Evolutionary conservation across 768 basidiomycete species (phyloP), one percentile per base, ranked within the genome.

Genomic region (Pseudohyphozyma bogoriensis): DNA sequence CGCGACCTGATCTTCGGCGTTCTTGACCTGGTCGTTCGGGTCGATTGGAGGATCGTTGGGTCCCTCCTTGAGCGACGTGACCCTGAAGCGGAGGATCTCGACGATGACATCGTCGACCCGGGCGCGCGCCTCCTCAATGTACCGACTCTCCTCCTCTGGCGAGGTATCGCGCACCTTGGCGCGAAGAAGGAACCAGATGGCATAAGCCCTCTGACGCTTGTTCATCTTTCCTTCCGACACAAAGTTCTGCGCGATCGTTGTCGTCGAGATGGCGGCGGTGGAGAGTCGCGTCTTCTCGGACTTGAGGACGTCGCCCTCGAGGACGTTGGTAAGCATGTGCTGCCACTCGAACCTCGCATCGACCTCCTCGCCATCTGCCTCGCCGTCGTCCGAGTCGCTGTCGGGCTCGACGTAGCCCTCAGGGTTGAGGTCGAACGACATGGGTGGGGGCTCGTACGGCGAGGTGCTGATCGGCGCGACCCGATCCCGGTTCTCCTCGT

Each of bases 211-310:
- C 60, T 71, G 64, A 66, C 75, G 45, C 3, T 58, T 58, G 32
- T 55, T 55, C 35, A 46, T 55, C 13, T 33, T 55, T 37, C 60
- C 66, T n/a, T 45, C 56, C 18, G 51, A 26, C 11, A n/a, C 47
- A 54, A 63, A 66, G 15, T 59, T 54, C n/a, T 52, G 68, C 36
- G 63, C 80, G 74, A 72, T 80, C 79, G 74, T 85, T 81, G 75
- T 85, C 83, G 59, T 85, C 82, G 52, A 89, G 76, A 20, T 83
- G 18, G 47, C 56, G 26, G 62, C 86, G 50, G 83, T 83, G 32
- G 86, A 86, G 61, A 96, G 91, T 58, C 95, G 83, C 29, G 86
- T 87, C 75, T 90, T 95, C 76, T 97, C 95, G 1, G 89, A 86
- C 72, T 86, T 89, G 65, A 99, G 81, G 15, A 99, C 90, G 69